Conservation (phyloP, 1,284 basidiomycete species). For the Termitomyces sp. region DNA sequence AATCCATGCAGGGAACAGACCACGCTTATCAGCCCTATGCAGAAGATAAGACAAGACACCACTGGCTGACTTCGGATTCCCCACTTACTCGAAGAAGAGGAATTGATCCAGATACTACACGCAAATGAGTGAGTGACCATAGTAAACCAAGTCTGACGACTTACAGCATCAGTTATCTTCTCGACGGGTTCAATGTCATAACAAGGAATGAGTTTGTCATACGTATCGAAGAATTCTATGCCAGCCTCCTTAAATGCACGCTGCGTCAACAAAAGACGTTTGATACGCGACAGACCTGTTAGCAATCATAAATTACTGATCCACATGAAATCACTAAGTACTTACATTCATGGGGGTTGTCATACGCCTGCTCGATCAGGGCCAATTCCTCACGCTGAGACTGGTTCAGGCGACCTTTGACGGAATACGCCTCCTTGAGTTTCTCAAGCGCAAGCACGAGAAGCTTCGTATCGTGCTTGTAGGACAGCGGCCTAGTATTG, state of each 20-base stretch:
- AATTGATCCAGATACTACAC: conserved; percentile 85
- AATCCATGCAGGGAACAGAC: conserved; percentile 96
- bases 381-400: conserved; percentile 95
- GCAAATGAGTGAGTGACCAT: conserved; percentile 18
- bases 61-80: not conserved
- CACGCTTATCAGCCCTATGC: conserved; percentile 89
- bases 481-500: conserved; percentile 72
- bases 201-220: conserved; percentile 96
- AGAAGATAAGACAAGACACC: conserved; percentile 19
- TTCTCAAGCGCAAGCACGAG: conserved; percentile 94
- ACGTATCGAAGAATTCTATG: conserved; percentile 93
- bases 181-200: conserved; percentile 98
- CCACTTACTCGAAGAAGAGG: conserved; percentile 68
- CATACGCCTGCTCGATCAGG: conserved; percentile 95
- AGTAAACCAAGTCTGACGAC: conserved; percentile 21
- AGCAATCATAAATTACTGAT: conserved; percentile 1
- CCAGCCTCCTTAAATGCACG: conserved; percentile 97
- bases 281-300: conserved; percentile 86
- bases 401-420: conserved; percentile 93
- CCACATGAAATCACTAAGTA: not conserved
- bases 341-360: conserved; percentile 87
- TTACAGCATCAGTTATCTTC: conserved; percentile 93
- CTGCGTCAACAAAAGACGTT: conserved; percentile 90
- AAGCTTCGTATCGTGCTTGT: conserved; percentile 97
- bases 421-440: conserved; percentile 97